Percentiles rank a stretch among this genome's conserved stretches.
phyloP scores from a whole-genome alignment of 441 rosid species.

The Eruca vesicaria region DNA sequence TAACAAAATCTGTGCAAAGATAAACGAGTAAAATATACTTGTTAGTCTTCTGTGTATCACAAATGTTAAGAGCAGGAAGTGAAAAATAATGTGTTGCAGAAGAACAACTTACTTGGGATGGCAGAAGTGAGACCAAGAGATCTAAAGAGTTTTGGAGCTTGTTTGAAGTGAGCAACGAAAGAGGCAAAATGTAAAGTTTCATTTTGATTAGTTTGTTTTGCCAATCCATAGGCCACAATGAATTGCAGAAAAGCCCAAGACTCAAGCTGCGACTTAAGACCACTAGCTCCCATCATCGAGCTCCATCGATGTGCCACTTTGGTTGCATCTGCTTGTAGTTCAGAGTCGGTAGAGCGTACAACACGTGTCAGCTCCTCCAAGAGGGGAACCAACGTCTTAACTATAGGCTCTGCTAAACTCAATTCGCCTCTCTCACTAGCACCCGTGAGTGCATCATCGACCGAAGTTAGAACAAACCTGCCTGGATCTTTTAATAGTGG shows the following conservation, averaged over 20 bases:
- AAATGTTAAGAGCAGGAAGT: neutral
- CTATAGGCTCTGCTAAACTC: conserved; percentile 30
- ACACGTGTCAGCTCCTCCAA: conserved; percentile 18
- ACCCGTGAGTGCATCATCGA: conserved; percentile 31
- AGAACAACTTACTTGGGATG: conserved; percentile 23
- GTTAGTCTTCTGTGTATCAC: conserved; percentile 5
- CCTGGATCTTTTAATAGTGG: conserved; percentile 43
- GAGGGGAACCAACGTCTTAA: conserved; percentile 26
- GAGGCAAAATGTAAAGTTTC: neutral
- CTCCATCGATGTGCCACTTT: conserved; percentile 26
- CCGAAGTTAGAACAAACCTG: conserved; percentile 41
- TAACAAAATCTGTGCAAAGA: conserved; percentile 20
- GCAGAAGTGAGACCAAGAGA: conserved; percentile 23
- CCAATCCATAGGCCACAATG: conserved; percentile 26
- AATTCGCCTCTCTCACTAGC: conserved; percentile 25
- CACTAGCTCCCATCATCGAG: conserved; percentile 3
- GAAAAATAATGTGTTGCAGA: neutral
- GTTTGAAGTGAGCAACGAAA: conserved; percentile 21
- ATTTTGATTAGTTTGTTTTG: neutral
- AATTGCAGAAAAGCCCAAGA: conserved; percentile 28
- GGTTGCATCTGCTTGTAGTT: conserved; percentile 5
- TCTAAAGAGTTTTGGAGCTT: conserved; percentile 30
- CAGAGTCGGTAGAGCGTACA: neutral
- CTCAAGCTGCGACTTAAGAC: conserved; percentile 3
- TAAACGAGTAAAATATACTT: neutral